A percentile compares a stretch with the other conserved stretches of the same genome.
Conservation (phyloP, 768 basidiomycete genomes). For the Antrodiella citrinella region DNA sequence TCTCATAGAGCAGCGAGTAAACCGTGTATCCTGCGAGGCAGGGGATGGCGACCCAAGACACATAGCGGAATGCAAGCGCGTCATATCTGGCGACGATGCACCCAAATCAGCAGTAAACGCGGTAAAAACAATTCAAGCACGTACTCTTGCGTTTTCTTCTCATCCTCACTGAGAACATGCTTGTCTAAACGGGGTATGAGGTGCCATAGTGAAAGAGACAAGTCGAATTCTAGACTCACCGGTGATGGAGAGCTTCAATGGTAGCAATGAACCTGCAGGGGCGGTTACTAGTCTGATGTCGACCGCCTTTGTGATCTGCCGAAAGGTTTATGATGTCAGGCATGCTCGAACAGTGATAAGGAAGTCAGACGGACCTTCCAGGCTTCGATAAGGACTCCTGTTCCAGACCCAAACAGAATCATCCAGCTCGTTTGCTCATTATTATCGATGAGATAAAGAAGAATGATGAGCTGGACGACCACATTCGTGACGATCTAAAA, state of each 20-base stretch:
- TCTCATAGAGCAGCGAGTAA: slow-evolving; percentile 76
- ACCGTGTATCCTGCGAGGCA: slow-evolving; percentile 66
- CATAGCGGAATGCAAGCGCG: slow-evolving; percentile 89
- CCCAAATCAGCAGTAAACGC: background rate
- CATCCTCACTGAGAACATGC: slow-evolving; percentile 92
- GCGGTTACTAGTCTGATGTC: slow-evolving; percentile 67
- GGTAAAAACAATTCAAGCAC: slow-evolving; percentile 17
- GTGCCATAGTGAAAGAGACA: background rate
- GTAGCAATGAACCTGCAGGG: slow-evolving; percentile 56
- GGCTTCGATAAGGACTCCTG: slow-evolving; percentile 78
- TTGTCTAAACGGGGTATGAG: slow-evolving; percentile 49
- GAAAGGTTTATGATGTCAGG: background rate
- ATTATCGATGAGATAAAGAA: slow-evolving; percentile 92
- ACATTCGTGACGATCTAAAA: slow-evolving; percentile 81
- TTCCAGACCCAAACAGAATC: slow-evolving; percentile 85
- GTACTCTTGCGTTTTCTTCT: slow-evolving; percentile 96
- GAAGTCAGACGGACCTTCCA: slow-evolving; percentile 64
- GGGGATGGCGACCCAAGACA: slow-evolving; percentile 84
- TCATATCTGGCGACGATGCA: no score
- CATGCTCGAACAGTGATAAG: background rate
- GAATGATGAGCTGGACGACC: slow-evolving; percentile 82
- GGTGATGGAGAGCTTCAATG: slow-evolving; percentile 76
- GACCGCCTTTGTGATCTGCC: slow-evolving; percentile 81
- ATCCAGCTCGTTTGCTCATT: slow-evolving; percentile 96
- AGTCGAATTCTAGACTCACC: slow-evolving; percentile 36